Evolutionary conservation across 1,139 yeast genomes (phyloP).

Genomic region (Taphrina deformans): DNA sequence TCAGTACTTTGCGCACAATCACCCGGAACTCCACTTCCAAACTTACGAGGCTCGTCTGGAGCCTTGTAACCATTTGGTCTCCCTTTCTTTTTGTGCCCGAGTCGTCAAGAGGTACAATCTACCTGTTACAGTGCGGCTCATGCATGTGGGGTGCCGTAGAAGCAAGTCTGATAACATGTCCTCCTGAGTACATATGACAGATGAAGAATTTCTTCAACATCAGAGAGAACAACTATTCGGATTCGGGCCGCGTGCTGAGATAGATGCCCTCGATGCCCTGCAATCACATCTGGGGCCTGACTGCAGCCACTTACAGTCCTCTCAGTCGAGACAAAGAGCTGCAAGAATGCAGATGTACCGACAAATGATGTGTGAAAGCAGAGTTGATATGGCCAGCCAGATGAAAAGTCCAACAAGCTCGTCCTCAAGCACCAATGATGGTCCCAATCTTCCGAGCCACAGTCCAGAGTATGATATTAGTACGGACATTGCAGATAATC

Average conservation of each 20-base stretch:
- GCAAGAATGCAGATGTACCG: background rate
- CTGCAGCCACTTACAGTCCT: background rate
- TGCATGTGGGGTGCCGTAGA: background rate
- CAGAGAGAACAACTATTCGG: background rate
- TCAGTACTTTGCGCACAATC: too few species aligned
- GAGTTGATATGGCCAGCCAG: background rate
- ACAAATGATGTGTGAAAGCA: background rate
- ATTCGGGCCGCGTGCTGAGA: constrained; percentile 2
- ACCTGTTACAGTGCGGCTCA: background rate
- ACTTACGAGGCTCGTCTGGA: background rate
- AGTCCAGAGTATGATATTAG: background rate
- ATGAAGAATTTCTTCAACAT: constrained; percentile 4
- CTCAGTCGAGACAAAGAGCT: background rate
- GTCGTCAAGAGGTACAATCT: too few species aligned
- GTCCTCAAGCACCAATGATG: background rate
- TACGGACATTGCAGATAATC: background rate
- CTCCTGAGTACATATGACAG: background rate
- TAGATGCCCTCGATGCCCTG: constrained; percentile 4
- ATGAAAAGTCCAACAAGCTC: background rate
- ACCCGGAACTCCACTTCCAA: background rate
- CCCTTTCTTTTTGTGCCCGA: background rate
- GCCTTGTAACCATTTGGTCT: background rate
- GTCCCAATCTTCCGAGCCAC: background rate
- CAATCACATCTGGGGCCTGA: background rate
- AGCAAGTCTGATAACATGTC: background rate